Percentiles rank a stretch among this genome's conserved stretches.
These are phyloP conservation scores for Capsicum rhomboideum DNA, from an alignment of 257 asterid genomes.

Conservation along the genomic window DNA sequence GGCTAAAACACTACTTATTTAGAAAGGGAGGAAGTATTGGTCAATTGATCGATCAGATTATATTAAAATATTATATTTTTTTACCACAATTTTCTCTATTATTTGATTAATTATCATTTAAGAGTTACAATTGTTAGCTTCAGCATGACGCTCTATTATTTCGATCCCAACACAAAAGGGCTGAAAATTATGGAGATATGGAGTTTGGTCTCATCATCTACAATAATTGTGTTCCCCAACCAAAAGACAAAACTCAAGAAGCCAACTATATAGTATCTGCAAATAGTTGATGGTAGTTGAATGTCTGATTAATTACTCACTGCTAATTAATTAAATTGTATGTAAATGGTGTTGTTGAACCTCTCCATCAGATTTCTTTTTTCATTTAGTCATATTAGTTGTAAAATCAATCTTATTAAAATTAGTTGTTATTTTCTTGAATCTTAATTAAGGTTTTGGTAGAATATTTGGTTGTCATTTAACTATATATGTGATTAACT, in stretches of 20 bases:
- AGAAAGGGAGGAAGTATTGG: too few species aligned
- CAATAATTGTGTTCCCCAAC: not conserved
- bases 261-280: not conserved
- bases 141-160: too few species aligned
- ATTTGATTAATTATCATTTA: too few species aligned
- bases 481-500: too few species aligned
- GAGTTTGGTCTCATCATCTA: too few species aligned
- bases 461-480: not conserved
- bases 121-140: too few species aligned
- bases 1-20: too few species aligned
- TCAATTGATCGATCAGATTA: too few species aligned
- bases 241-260: not conserved
- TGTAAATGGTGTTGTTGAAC: not conserved
- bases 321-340: not conserved
- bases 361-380: not conserved
- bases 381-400: not conserved
- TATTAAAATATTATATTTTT: too few species aligned
- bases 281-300: not conserved
- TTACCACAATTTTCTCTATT: too few species aligned
- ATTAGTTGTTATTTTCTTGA: not conserved
- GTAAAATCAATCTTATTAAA: not conserved
- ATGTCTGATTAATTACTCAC: not conserved
- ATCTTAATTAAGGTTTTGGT: not conserved
- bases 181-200: too few species aligned
- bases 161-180: too few species aligned